A percentile compares a stretch with the other conserved stretches of the same genome.
Conservation (phyloP, 2,329 filamentous ascomycete species). For the Colletotrichum sp. region DNA sequence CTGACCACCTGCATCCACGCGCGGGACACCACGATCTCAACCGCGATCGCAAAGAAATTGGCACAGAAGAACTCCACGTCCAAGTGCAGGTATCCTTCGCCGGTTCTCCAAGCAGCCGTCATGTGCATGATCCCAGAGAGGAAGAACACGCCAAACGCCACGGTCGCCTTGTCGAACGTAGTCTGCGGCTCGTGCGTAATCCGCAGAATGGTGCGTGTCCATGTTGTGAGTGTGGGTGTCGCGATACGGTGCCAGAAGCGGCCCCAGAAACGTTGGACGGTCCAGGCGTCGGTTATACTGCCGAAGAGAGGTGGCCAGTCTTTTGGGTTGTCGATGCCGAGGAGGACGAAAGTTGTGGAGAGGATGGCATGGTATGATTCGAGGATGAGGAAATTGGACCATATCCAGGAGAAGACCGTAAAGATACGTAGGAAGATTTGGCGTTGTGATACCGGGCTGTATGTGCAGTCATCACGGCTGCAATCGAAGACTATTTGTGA, state of each 20-base stretch:
- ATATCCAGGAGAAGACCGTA: background rate
- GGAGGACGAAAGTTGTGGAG: background rate
- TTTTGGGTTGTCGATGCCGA: background rate
- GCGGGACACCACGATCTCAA: background rate
- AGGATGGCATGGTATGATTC: background rate
- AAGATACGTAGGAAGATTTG: background rate
- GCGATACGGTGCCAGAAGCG: background rate
- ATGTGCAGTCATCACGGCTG: background rate
- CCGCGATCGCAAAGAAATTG: background rate
- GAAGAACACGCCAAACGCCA: background rate
- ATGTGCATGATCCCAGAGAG: constrained; percentile 52
- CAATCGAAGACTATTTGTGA: background rate
- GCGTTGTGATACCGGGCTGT: background rate
- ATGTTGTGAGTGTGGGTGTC: background rate
- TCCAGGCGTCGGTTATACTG: background rate
- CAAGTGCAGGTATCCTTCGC: background rate
- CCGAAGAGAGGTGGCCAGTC: background rate
- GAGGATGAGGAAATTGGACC: background rate
- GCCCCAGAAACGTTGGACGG: background rate
- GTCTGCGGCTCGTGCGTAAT: background rate
- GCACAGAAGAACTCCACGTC: background rate
- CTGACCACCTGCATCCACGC: background rate
- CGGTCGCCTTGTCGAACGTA: background rate
- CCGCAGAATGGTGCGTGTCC: background rate
- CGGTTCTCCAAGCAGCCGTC: constrained; percentile 14